Percentiles rank a stretch among this genome's conserved stretches.
These are phyloP conservation scores for Delonix regia DNA, from an alignment of 306 rosid species.

Conservation along the genomic window DNA sequence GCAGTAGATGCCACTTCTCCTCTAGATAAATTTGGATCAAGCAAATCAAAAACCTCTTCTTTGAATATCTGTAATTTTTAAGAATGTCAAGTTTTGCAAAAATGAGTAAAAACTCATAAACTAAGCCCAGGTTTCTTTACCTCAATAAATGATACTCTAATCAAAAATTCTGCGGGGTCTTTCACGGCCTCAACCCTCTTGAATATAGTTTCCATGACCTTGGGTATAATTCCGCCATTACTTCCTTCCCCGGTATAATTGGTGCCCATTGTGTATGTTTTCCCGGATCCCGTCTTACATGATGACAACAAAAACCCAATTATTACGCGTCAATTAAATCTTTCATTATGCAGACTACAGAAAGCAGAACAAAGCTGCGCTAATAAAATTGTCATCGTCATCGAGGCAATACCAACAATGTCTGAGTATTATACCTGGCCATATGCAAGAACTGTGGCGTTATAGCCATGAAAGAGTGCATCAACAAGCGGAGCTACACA, in stretches of 20 bases:
- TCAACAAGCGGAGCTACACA: constrained; percentile 91
- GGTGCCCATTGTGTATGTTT: constrained; percentile 80
- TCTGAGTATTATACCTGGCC: constrained; percentile 71
- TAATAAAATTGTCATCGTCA: background rate
- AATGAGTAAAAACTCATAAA: background rate
- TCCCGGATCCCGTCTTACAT: constrained; percentile 92
- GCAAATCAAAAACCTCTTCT: constrained; percentile 93
- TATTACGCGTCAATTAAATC: background rate
- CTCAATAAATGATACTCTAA: constrained; percentile 95
- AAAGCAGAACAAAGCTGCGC: background rate
- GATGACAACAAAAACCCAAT: constrained; percentile 9
- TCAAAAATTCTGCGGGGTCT: constrained; percentile 65
- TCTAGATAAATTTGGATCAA: constrained; percentile 64
- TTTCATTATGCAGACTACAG: background rate
- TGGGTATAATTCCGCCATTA: constrained; percentile 72
- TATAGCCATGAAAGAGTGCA: constrained; percentile 83
- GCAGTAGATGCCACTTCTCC: constrained; percentile 49
- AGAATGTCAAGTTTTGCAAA: constrained; percentile 19
- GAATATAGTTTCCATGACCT: constrained; percentile 76
- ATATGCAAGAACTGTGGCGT: constrained; percentile 95
- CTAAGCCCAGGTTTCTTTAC: constrained; percentile 39
- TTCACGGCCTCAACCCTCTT: constrained; percentile 55
- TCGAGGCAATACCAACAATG: background rate
- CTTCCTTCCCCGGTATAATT: constrained; percentile 75
- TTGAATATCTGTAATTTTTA: constrained; percentile 74